Evolutionary conservation across 2,329 filamentous ascomycete species (phyloP).

Genomic region (Coniella lustricola): DNA sequence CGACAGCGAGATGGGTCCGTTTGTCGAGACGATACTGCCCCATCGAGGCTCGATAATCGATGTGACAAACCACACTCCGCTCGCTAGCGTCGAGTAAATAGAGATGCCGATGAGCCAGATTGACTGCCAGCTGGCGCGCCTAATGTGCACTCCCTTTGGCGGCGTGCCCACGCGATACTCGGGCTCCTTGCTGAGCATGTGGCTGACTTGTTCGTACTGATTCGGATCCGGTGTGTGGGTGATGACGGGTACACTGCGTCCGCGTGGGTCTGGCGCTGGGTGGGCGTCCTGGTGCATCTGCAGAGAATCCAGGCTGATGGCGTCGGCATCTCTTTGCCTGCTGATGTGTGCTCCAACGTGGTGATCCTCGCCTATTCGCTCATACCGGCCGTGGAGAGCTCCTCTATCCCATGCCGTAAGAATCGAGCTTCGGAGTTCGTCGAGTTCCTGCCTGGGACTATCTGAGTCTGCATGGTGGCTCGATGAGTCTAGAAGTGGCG

Average conservation of each 20-base stretch:
- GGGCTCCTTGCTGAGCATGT: neutral
- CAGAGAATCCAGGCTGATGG: conserved; percentile 13
- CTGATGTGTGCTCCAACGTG: neutral
- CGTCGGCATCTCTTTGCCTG: neutral
- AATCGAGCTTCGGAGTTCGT: conserved; percentile 7
- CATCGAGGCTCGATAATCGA: conserved; percentile 58
- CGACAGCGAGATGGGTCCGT: conserved; percentile 48
- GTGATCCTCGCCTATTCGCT: neutral
- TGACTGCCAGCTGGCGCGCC: conserved; percentile 39
- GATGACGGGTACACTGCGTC: neutral
- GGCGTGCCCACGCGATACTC: neutral
- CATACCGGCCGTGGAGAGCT: conserved; percentile 2
- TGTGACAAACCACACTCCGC: conserved; percentile 58
- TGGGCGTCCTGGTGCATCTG: conserved; percentile 9
- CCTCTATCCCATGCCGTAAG: conserved; percentile 14
- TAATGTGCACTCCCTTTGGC: conserved; percentile 8
- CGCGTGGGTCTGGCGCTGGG: neutral
- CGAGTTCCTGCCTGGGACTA: neutral
- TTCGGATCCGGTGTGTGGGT: neutral
- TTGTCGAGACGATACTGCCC: conserved; percentile 47
- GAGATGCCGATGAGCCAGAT: conserved; percentile 41
- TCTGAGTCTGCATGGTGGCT: neutral
- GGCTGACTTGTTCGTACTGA: conserved; percentile 9
- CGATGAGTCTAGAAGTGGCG: neutral
- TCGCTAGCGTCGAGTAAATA: conserved; percentile 56